Evolutionary conservation across 441 rosid species (phyloP).

Genomic region (Isatis lusitanica): DNA sequence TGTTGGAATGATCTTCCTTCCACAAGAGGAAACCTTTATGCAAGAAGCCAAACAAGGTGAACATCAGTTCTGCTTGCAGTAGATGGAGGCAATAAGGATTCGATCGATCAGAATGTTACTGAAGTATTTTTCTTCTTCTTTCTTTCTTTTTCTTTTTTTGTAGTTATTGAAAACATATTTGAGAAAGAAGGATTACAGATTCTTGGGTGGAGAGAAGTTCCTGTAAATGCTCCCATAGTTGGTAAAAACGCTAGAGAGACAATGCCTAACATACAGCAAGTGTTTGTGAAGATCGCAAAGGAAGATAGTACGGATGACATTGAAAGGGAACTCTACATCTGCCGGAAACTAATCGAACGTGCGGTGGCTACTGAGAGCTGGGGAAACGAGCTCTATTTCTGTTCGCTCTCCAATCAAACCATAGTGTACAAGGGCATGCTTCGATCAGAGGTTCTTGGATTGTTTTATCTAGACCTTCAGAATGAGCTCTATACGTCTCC

Average conservation of each 20-base stretch:
- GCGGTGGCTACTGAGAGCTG: constrained; percentile 63
- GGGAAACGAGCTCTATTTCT: constrained; percentile 91
- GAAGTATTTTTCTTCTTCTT: neutral
- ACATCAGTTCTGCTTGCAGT: neutral
- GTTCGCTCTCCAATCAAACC: constrained; percentile 97
- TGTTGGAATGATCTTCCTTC: constrained; percentile 97
- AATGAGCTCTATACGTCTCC: constrained; percentile 75
- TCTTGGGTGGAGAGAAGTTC: constrained; percentile 98
- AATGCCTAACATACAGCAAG: constrained; percentile 93
- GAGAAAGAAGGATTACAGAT: constrained; percentile 95
- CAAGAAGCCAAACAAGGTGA: constrained; percentile 88
- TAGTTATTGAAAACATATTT: constrained; percentile 78
- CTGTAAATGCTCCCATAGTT: constrained; percentile 81
- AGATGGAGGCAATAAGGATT: neutral
- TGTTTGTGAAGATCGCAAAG: constrained; percentile 80
- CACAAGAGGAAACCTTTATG: constrained; percentile 60
- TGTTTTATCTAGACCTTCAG: constrained; percentile 86
- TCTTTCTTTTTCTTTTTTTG: constrained; percentile 31
- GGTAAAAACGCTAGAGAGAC: constrained; percentile 94
- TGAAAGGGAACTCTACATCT: constrained; percentile 92
- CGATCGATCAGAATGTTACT: neutral
- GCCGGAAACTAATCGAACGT: constrained; percentile 87
- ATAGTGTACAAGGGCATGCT: constrained; percentile 99
- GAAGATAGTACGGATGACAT: constrained; percentile 86
- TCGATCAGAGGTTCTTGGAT: constrained; percentile 92